Evolutionary conservation across 371 early-diverging fungal species (phyloP), one percentile per base, ranked within the genome.

Genomic region (Mortierella sp.): DNA sequence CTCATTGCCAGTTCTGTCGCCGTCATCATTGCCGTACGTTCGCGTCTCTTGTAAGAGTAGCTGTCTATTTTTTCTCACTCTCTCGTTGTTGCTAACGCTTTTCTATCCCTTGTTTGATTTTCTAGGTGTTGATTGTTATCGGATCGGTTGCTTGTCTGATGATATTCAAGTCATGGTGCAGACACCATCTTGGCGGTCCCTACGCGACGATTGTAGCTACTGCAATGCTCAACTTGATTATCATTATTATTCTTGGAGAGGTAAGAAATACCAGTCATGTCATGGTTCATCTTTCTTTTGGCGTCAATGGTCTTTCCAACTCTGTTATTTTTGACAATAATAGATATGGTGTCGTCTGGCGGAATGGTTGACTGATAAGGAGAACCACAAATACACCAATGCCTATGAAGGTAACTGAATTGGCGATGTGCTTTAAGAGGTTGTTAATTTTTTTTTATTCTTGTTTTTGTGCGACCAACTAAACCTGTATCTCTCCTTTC

Each of bases 351-450:
- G 80, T 35, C 65, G 80, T 32, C 51, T 83, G 12, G 89, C 88
- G 7, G 81, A 80, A 27, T 75, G 74, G 77, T 70, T 90, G 29
- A 91, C 88, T 8, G 77, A 90, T 43, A 88, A 87, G 78, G 91
- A 91, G 71, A 91, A 91, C 60, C 89, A 90, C 76, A 83, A 82
- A 29, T 89, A 90, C 21, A 83, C 89, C 18, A 84, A 89, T 43
- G 76, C 79, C 4, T 88, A 78, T 71, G 89, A 90, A 77, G 83
- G 89, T 90, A 86, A 54, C 38, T 32, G 32, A 51, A n/a, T 8
- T 38, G 27, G 21, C 1, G 6, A 7, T 41, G 41, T 41, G 7
- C 41, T 6, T 41, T 41, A 7, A 41, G 6, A 41, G 6, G 6
- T 4, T 6, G 6, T 41, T 6, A 7, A 4, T 6, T 41, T 41